Evolutionary conservation across 2,329 filamentous ascomycete species (phyloP).

Genomic region (Fusarium sp.): DNA sequence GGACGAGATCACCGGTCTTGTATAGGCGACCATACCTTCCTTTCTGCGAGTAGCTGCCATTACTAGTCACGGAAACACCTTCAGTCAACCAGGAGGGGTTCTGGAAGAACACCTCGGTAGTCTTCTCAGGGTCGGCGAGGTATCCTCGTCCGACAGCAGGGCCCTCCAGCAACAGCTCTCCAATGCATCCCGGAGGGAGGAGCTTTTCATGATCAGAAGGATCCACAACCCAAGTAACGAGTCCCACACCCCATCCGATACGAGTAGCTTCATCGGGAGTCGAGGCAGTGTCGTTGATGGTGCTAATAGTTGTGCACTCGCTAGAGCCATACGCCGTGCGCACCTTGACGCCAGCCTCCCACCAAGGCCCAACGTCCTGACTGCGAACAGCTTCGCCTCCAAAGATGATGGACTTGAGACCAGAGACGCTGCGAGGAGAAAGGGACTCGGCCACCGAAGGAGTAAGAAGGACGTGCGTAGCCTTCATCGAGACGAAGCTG

Average conservation of each 20-base stretch:
- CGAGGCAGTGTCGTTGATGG: neutral
- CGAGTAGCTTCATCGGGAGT: neutral
- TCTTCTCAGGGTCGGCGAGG: conserved; percentile 25
- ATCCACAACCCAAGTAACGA: conserved; percentile 33
- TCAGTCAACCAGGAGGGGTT: conserved; percentile 40
- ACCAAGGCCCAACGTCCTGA: neutral
- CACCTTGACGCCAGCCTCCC: neutral
- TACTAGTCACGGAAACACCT: too few relatives aligned
- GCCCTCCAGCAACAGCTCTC: conserved; percentile 41
- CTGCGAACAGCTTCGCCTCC: neutral
- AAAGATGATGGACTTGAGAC: neutral
- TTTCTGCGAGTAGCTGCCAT: neutral
- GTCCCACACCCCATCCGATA: conserved; percentile 4
- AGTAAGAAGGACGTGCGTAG: neutral
- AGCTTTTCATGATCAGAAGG: conserved; percentile 31
- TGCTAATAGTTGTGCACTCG: neutral
- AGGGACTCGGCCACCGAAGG: neutral
- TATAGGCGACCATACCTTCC: conserved; percentile 29
- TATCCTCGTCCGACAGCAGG: conserved; percentile 34
- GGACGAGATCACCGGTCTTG: conserved; percentile 34
- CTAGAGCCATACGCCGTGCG: conserved; percentile 20
- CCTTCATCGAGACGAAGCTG: neutral
- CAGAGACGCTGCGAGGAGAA: neutral
- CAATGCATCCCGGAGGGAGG: conserved; percentile 27
- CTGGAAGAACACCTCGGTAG: conserved; percentile 40